Evolutionary conservation across 140 eudicot species (phyloP), one percentile per base, ranked within the genome.

Genomic region (Stevia rebaudiana): DNA sequence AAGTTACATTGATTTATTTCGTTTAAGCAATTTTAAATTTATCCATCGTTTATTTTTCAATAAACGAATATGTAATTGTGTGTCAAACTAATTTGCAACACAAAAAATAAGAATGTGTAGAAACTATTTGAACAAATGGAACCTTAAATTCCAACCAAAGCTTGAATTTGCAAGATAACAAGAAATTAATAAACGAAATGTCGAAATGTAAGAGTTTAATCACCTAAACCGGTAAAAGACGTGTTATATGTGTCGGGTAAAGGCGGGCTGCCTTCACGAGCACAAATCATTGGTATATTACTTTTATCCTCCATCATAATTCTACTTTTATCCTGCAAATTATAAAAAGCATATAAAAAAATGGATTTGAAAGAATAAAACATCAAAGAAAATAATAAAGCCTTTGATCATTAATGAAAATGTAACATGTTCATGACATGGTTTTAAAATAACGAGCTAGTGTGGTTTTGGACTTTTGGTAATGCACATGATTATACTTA

Each of bases 201-300:
- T 28, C 33, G 4, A 28, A 28, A 28, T 56, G 17, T 31, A 39
- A 49, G 37, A 50, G 67, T 11, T 52, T 30, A 42, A 37, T 42
- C 36, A 81, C 86, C 82, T 68, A 76, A 60, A 58, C 71, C 74
- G 42, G 16, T 70, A 21, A 59, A 58, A 48, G 80, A 50, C 63
- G 54, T 57, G 52, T 81, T 61, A 17, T 75, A 46, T 62, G 77
- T 63, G 31, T 77, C 82, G 0, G 86, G 86, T 31, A 77, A 79
- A 72, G 86, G 86, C 15, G 77, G 86, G 39, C 86, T 73, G 48
- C 86, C 86, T 55, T 73, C 82, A 65, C 86, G 76, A 39, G 72
- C 76, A 63, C 86, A 81, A 57, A 81, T 63, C 65, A 81, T 73
- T 18, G 86, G 86, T 64, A 81, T 30, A 69, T 39, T 54, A 40